phyloP scores from a whole-genome alignment of 2,329 filamentous ascomycete genomes.

The Sphaceloma murrayae region DNA sequence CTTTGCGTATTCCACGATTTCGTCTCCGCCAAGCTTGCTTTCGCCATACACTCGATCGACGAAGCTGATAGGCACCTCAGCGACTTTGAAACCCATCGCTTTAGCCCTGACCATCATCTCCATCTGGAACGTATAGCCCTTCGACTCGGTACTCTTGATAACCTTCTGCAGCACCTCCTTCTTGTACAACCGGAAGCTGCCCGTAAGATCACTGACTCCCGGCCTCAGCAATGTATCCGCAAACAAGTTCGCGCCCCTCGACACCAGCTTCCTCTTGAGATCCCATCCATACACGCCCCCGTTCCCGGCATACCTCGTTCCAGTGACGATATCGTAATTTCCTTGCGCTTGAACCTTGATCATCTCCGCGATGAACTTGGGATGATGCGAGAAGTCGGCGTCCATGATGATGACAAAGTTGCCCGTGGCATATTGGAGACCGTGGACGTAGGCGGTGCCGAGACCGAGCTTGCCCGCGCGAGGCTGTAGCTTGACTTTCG shows the following conservation, averaged over 20 bases:
- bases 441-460: constrained; percentile 92
- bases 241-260: constrained; percentile 83
- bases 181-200: constrained; percentile 92
- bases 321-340: constrained; percentile 93
- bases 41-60: constrained; percentile 93
- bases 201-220: constrained; percentile 90
- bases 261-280: constrained; percentile 67
- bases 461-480: constrained; percentile 94
- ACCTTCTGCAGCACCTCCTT: constrained; percentile 79
- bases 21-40: constrained; percentile 84
- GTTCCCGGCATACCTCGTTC: constrained; percentile 82
- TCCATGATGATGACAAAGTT: constrained; percentile 99
- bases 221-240: constrained; percentile 89
- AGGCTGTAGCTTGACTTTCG: constrained; percentile 73
- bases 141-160: constrained; percentile 82
- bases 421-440: constrained; percentile 77
- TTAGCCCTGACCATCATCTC: constrained; percentile 98
- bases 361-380: constrained; percentile 97
- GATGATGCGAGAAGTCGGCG: constrained; percentile 97
- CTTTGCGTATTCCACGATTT: constrained; percentile 95
- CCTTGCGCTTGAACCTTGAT: constrained; percentile 66
- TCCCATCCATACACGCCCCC: constrained; percentile 93
- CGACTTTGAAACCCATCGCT: constrained; percentile 87
- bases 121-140: constrained; percentile 99
- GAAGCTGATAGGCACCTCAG: constrained; percentile 92